A percentile compares a stretch with the other conserved stretches of the same genome.
phyloP scores from a whole-genome alignment of 2,329 filamentous ascomycete species.

The Cadophora gregata region DNA sequence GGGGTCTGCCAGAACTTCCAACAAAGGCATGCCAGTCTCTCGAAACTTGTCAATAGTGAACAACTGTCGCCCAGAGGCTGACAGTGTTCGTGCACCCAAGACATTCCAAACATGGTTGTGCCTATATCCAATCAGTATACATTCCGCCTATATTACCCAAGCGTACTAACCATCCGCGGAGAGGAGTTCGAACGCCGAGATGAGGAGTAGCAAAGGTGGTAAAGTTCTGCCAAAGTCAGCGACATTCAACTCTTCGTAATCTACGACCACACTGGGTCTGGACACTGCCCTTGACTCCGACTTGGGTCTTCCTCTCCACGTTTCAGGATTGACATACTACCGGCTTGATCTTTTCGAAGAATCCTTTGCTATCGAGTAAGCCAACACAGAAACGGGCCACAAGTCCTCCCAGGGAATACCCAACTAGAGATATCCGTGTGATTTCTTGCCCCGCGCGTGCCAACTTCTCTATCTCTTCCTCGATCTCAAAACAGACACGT shows the following conservation, averaged over 20 bases:
- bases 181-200: constrained; percentile 74
- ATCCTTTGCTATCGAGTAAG: constrained; percentile 78
- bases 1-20: constrained; percentile 82
- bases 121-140: constrained; percentile 27
- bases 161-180: constrained; percentile 58
- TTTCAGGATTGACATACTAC: constrained; percentile 58
- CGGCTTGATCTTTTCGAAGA: constrained; percentile 80
- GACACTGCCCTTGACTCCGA: constrained; percentile 16
- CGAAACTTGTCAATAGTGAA: constrained; percentile 88
- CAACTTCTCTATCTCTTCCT: constrained; percentile 64
- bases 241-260: not conserved
- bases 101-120: constrained; percentile 78
- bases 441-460: constrained; percentile 71
- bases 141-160: not conserved
- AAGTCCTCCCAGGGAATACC: constrained; percentile 88
- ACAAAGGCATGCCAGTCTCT: constrained; percentile 78
- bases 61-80: constrained; percentile 82
- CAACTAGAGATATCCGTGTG: constrained; percentile 82
- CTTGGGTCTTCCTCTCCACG: not conserved
- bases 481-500: constrained; percentile 70
- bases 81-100: constrained; percentile 81
- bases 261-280: constrained; percentile 8
- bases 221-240: constrained; percentile 68
- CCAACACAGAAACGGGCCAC: constrained; percentile 88
- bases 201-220: constrained; percentile 89